A percentile compares a stretch with the other conserved stretches of the same genome.
phyloP scores from a whole-genome alignment of 352 stramenopile species.

The Phytopythium sindhum region DNA sequence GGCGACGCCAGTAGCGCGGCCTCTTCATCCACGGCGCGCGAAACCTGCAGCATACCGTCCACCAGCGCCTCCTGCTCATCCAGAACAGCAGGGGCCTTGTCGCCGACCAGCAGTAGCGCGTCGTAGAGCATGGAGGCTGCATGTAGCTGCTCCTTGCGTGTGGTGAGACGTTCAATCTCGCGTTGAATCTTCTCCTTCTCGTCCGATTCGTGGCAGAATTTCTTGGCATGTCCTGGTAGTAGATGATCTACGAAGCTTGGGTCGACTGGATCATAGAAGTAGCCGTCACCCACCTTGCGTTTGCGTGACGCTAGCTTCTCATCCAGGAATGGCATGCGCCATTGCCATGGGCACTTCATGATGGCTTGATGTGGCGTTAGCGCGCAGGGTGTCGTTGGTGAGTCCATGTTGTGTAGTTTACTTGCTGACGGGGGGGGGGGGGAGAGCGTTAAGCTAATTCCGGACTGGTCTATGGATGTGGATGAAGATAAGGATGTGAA shows the following conservation, averaged over 20 bases:
- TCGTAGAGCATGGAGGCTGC: conserved; percentile 31
- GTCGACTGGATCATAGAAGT: conserved; percentile 85
- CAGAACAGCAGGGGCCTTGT: conserved; percentile 10
- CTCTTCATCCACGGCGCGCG: conserved; percentile 36
- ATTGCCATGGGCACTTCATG: conserved; percentile 88
- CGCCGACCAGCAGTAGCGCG: conserved; percentile 20
- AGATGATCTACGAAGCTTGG: conserved; percentile 84
- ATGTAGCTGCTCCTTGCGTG: conserved; percentile 54
- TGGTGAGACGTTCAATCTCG: conserved; percentile 80
- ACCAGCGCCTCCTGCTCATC: conserved; percentile 47
- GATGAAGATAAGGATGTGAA: background rate
- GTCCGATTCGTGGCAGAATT: conserved; percentile 77
- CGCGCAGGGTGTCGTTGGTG: conserved; percentile 31
- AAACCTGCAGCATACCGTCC: conserved; percentile 67
- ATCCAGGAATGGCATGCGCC: conserved; percentile 81
- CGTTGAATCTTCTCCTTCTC: conserved; percentile 81
- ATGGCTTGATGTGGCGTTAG: conserved; percentile 75
- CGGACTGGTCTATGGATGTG: background rate
- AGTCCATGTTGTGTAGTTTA: too few relatives aligned
- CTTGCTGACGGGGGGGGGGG: too few relatives aligned
- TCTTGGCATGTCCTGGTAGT: conserved; percentile 73
- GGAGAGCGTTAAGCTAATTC: background rate
- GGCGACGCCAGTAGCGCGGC: conserved; percentile 40
- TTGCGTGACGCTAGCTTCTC: conserved; percentile 81
- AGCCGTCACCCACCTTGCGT: conserved; percentile 78